phyloP scores from a whole-genome alignment of 2,329 filamentous ascomycete genomes.

The Cordyceps cicadae region DNA sequence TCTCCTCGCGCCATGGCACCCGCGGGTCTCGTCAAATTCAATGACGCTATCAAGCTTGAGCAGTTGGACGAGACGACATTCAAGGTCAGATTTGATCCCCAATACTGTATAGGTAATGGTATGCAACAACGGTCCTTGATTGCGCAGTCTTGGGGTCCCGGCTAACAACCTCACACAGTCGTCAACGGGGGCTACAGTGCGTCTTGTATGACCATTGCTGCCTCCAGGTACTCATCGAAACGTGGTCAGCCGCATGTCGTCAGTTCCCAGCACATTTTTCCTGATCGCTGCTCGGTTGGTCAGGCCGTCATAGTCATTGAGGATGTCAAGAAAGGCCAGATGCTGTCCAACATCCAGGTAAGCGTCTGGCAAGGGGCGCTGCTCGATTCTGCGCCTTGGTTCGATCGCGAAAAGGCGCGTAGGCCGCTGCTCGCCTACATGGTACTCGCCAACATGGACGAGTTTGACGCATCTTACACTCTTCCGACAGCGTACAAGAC shows the following conservation, averaged over 20 bases:
- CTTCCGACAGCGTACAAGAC: slow-evolving; percentile 21
- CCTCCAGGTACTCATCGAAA: slow-evolving; percentile 16
- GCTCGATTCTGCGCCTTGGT: slow-evolving; percentile 22
- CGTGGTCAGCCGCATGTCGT: slow-evolving; percentile 25
- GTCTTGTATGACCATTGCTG: slow-evolving; percentile 26
- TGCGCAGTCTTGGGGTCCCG: neutral
- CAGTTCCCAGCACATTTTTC: slow-evolving; percentile 28
- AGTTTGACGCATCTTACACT: slow-evolving; percentile 21
- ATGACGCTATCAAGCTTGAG: slow-evolving; percentile 17
- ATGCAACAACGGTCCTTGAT: neutral
- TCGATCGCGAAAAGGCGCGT: slow-evolving; percentile 19
- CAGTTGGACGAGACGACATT: slow-evolving; percentile 20
- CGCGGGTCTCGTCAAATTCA: slow-evolving; percentile 5
- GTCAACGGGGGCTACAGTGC: slow-evolving; percentile 34
- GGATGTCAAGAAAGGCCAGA: slow-evolving; percentile 28
- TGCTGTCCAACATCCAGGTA: slow-evolving; percentile 28
- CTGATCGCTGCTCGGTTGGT: slow-evolving; percentile 26
- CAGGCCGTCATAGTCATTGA: slow-evolving; percentile 26
- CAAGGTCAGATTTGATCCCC: slow-evolving; percentile 15
- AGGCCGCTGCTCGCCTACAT: slow-evolving; percentile 25
- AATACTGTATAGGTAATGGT: slow-evolving; percentile 21
- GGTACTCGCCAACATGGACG: slow-evolving; percentile 22
- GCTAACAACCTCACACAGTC: slow-evolving; percentile 16
- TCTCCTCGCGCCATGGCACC: neutral
- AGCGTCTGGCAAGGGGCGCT: slow-evolving; percentile 29